These are phyloP conservation scores for Nannizziopsis barbatae DNA, from an alignment of 2,329 filamentous ascomycete species.

Conservation along the genomic window DNA sequence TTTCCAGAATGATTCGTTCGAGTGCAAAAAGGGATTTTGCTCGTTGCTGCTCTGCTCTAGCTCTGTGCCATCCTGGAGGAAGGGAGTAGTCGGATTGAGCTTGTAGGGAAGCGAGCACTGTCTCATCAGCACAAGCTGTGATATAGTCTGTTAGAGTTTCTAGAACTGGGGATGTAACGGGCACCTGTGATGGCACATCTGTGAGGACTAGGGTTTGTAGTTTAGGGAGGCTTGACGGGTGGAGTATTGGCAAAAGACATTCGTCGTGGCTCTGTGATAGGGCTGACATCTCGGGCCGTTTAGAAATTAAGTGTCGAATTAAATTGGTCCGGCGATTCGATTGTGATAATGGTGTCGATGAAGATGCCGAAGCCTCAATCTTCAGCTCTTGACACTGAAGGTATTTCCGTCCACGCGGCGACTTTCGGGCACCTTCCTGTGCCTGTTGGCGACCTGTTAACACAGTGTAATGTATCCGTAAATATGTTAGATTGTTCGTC, in stretches of 20 bases:
- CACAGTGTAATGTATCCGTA: constrained; percentile 46
- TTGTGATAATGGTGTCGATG: constrained; percentile 3
- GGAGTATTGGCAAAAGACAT: constrained; percentile 31
- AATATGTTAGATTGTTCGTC: constrained; percentile 40
- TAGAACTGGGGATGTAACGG: constrained; percentile 33
- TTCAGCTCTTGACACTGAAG: too few relatives aligned
- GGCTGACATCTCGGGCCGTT: constrained; percentile 19
- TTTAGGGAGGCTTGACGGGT: constrained; percentile 46
- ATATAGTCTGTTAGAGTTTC: constrained; percentile 44
- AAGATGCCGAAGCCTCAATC: neutral
- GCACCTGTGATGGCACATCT: constrained; percentile 41
- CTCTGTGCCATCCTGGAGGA: constrained; percentile 45
- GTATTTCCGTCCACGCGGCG: neutral
- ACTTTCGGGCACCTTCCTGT: constrained; percentile 19
- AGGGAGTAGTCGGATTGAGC: constrained; percentile 48
- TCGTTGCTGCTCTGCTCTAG: constrained; percentile 39
- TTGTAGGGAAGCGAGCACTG: constrained; percentile 41
- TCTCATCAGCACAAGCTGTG: constrained; percentile 46
- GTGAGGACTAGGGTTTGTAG: constrained; percentile 47
- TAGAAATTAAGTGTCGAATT: constrained; percentile 31
- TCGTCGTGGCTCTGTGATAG: constrained; percentile 23
- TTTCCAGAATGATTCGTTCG: constrained; percentile 46
- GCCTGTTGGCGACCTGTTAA: constrained; percentile 38
- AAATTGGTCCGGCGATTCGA: constrained; percentile 23
- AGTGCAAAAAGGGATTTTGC: constrained; percentile 45